phyloP scores from a whole-genome alignment of 768 basidiomycete genomes.

The Infundibulicybe gibba region DNA sequence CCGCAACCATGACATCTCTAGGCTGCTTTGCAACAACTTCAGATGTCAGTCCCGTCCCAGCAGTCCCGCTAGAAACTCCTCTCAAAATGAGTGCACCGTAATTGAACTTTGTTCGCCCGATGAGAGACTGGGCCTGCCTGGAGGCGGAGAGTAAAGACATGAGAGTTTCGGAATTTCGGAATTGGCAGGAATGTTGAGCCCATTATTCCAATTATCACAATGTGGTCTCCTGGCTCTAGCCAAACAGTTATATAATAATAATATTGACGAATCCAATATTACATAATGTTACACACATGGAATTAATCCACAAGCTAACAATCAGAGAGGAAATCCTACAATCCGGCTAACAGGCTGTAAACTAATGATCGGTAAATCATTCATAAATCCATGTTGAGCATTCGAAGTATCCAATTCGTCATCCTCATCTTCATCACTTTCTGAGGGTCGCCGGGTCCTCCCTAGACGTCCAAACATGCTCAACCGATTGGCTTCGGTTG shows the following conservation, averaged over 20 bases:
- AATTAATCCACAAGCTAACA: neutral
- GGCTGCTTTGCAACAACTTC: slow-evolving; percentile 27
- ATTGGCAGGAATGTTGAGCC: slow-evolving; percentile 2
- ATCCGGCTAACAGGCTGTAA: slow-evolving; percentile 56
- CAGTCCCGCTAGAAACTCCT: slow-evolving; percentile 16
- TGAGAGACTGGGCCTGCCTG: slow-evolving; percentile 18
- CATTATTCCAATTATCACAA: neutral
- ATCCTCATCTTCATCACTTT: slow-evolving; percentile 61
- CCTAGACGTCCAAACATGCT: slow-evolving; percentile 60
- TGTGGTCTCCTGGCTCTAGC: too few species aligned
- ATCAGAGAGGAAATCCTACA: slow-evolving; percentile 48
- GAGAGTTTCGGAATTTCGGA: slow-evolving; percentile 2
- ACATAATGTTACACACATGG: neutral
- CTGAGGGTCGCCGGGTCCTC: slow-evolving; percentile 45
- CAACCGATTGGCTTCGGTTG: slow-evolving; percentile 40
- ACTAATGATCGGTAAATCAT: slow-evolving; percentile 52
- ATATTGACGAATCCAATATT: too few species aligned
- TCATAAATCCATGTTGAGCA: slow-evolving; percentile 27
- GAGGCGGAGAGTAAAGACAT: slow-evolving; percentile 59
- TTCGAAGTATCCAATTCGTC: slow-evolving; percentile 43
- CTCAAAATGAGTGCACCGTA: too few species aligned
- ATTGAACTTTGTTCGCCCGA: too few species aligned
- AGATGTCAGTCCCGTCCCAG: slow-evolving; percentile 25
- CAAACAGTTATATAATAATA: too few species aligned
- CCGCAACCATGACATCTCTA: slow-evolving; percentile 71